phyloP scores from a whole-genome alignment of 2,329 filamentous ascomycete species.

The Colletotrichum sp. region DNA sequence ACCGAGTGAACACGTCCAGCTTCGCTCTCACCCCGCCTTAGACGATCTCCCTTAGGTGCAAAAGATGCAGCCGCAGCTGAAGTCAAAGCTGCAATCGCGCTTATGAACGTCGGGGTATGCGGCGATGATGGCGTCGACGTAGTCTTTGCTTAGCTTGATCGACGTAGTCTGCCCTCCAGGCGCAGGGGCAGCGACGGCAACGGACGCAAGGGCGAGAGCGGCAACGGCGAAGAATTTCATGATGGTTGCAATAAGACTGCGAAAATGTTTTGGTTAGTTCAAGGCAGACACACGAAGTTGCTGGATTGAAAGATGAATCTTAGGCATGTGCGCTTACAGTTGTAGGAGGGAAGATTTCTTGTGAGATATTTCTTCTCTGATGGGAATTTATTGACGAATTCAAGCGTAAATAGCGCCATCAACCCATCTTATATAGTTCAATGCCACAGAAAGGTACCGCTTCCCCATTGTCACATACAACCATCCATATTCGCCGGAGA shows the following conservation, averaged over 20 bases:
- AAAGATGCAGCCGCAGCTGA: background rate
- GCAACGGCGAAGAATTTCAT: background rate
- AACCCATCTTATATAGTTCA: background rate
- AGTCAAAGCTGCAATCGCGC: background rate
- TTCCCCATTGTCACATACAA: background rate
- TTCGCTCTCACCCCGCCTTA: background rate
- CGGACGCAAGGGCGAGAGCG: background rate
- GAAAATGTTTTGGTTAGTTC: background rate
- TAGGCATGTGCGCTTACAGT: background rate
- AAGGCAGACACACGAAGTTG: rapidly evolving
- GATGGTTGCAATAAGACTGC: background rate
- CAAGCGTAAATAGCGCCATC: too few relatives aligned
- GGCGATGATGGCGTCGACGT: background rate
- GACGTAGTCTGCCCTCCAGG: background rate
- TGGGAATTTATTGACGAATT: too few relatives aligned
- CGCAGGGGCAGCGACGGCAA: background rate
- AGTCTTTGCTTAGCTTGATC: background rate
- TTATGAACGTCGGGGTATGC: background rate
- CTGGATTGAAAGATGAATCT: background rate
- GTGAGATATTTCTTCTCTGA: too few relatives aligned
- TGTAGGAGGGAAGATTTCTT: background rate
- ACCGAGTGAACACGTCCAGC: background rate
- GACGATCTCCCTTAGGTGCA: background rate
- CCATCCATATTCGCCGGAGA: background rate
- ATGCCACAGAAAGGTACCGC: rapidly evolving